Percentiles rank a stretch among this genome's conserved stretches.
Evolutionary conservation across 1,284 basidiomycete species (phyloP).

Genomic region (Cutaneotrichosporon sp.): DNA sequence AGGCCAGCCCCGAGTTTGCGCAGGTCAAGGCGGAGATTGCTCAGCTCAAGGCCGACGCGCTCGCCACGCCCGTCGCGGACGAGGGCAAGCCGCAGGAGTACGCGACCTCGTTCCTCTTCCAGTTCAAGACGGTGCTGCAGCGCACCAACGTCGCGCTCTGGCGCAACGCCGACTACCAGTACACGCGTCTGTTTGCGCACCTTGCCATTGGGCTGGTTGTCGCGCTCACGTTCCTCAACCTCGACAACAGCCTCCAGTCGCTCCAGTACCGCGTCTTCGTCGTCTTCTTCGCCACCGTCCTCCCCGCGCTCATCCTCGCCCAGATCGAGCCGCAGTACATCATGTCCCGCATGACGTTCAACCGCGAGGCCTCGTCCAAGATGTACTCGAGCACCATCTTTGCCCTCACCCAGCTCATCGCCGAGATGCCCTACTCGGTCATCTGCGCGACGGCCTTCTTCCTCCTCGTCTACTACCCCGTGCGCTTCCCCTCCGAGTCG

Average conservation of each 20-base stretch:
- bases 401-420: slow-evolving; percentile 75
- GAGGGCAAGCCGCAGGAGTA: slow-evolving; percentile 36
- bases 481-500: slow-evolving; percentile 40
- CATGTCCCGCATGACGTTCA: slow-evolving; percentile 63
- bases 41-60: slow-evolving; percentile 55
- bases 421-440: slow-evolving; percentile 67
- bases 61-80: slow-evolving; percentile 49
- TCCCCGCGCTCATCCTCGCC: slow-evolving; percentile 47
- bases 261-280: slow-evolving; percentile 82
- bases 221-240: slow-evolving; percentile 79
- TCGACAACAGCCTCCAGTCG: slow-evolving; percentile 66
- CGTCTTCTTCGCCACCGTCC: slow-evolving; percentile 53
- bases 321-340: slow-evolving; percentile 83
- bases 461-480: slow-evolving; percentile 57
- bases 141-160: slow-evolving; percentile 77
- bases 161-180: slow-evolving; percentile 69
- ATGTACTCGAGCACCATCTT: slow-evolving; percentile 62
- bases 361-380: slow-evolving; percentile 60
- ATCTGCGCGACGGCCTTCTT: slow-evolving; percentile 74
- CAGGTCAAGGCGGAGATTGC: slow-evolving; percentile 53
- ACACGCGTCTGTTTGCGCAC: slow-evolving; percentile 78
- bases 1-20: slow-evolving; percentile 56
- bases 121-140: slow-evolving; percentile 70
- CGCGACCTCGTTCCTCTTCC: slow-evolving; percentile 73
- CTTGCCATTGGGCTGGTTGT: slow-evolving; percentile 75